phyloP scores from a whole-genome alignment of 2,329 filamentous ascomycete genomes.

The Sarocladium oryzae region DNA sequence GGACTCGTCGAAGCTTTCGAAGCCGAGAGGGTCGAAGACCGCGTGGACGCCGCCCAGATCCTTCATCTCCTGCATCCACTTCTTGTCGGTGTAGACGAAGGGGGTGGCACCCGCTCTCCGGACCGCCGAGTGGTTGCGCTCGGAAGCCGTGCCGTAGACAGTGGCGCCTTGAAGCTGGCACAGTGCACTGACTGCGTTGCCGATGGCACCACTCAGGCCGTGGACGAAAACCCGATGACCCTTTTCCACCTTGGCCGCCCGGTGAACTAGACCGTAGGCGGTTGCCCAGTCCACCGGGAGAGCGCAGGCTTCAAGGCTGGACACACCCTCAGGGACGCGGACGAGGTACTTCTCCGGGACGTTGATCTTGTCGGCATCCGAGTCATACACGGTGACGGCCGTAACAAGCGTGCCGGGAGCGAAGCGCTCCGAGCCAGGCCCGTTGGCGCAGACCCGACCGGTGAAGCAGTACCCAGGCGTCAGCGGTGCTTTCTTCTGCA shows the following conservation, averaged over 20 bases:
- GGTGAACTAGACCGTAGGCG: constrained; percentile 31
- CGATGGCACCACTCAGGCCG: constrained; percentile 43
- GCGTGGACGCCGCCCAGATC: constrained; percentile 38
- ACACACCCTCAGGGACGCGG: constrained; percentile 32
- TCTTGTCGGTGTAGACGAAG: constrained; percentile 41
- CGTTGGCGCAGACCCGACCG: constrained; percentile 33
- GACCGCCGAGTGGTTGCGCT: constrained; percentile 36
- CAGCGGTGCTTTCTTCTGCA: constrained; percentile 37
- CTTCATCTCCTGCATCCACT: constrained; percentile 41
- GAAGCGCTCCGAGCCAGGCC: constrained; percentile 26
- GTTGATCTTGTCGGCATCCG: constrained; percentile 39
- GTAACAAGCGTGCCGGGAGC: constrained; percentile 27
- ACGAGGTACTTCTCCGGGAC: constrained; percentile 39
- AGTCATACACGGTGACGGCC: constrained; percentile 32
- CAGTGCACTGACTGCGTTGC: constrained; percentile 34
- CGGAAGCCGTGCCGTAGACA: constrained; percentile 42
- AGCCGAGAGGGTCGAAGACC: constrained; percentile 43
- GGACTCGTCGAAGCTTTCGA: constrained; percentile 43
- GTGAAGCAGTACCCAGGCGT: constrained; percentile 43
- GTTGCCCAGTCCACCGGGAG: constrained; percentile 40
- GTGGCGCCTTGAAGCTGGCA: constrained; percentile 36
- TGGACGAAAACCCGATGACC: constrained; percentile 44
- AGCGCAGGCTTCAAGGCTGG: constrained; percentile 33
- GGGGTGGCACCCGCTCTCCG: constrained; percentile 31
- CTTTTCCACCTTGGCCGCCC: constrained; percentile 29